A percentile compares a stretch with the other conserved stretches of the same genome.
phyloP scores from a whole-genome alignment of 2,329 filamentous ascomycete species.

The Phialophora chinensis region DNA sequence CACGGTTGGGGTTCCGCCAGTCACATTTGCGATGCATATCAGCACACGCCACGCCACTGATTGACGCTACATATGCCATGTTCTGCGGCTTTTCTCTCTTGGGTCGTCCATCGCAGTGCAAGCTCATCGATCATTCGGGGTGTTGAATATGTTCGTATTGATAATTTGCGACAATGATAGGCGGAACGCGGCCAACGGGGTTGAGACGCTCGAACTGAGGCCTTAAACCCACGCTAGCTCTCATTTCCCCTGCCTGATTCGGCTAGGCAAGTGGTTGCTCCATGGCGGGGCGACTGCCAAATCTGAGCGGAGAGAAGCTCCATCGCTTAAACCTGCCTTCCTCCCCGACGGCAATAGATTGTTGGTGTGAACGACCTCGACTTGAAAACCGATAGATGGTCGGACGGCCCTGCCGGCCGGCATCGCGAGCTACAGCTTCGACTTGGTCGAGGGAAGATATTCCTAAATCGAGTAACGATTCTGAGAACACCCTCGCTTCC shows the following conservation, averaged over 20 bases:
- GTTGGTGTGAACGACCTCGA: not conserved
- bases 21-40: not conserved
- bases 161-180: not conserved
- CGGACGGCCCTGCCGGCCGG: not conserved
- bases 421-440: not conserved
- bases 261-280: not conserved
- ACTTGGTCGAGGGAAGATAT: not conserved
- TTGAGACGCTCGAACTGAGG: not conserved
- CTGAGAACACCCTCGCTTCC: not conserved
- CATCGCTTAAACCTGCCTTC: not conserved
- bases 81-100: not conserved
- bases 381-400: not conserved
- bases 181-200: not conserved
- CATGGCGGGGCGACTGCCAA: not conserved
- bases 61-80: not conserved
- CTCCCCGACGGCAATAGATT: not conserved
- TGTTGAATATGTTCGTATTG: too few relatives aligned
- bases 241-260: slow-evolving; percentile 6
- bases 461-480: not conserved
- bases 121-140: too few relatives aligned
- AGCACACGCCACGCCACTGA: not conserved
- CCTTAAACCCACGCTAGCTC: not conserved
- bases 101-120: not conserved
- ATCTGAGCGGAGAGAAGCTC: not conserved
- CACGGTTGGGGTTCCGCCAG: not conserved